Evolutionary conservation across 2,329 filamentous ascomycete genomes (phyloP), one percentile per base, ranked within the genome.

Genomic region (Dactylellina cionopaga): DNA sequence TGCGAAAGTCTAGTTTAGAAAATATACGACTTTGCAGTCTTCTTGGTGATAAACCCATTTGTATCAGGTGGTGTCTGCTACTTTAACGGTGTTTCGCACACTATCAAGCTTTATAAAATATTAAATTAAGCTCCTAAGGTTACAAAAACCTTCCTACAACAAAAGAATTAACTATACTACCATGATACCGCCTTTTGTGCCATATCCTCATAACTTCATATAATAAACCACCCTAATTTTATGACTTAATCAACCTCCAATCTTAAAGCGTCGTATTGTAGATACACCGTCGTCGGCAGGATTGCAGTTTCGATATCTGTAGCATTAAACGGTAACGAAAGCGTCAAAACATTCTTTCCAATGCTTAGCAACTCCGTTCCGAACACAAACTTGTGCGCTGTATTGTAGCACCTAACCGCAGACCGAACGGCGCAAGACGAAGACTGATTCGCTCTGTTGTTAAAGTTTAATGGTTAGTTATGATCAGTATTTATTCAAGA

Each of bases 241-340:
- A 35, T 11, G 13, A 35, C 13, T 35, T 80, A 84, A 60, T 78
- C 77, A 24, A 89, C 77, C 76, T 89, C 87, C 47, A 89, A 76
- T 54, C 87, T 81, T 77, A 89, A 76, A 1, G 88, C 87, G 79
- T 89, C 87, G 74, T 90, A 89, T 80, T 89, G 87, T 4, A 89
- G 84, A 78, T 89, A 89, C 0, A 87, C 81, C 0, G 82, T 83
- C 43, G 80, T 79, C 0, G 86, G 83, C 63, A 89, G 75, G 6
- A 88, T 54, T 0, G 87, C 87, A 27, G 83, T 83, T 79, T 89
- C 86, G 13, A 84, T 84, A 75, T 88, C 82, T 2, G 85, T 88
- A 0, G 83, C 87, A 49, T 87, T 86, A 47, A 81, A 84, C 9
- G 88, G 87, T 66, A 89, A 75, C 74, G 85, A 86, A 44, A 89